Conservation (phyloP, 352 stramenopile species). For the Elongisporangium senticosum region DNA sequence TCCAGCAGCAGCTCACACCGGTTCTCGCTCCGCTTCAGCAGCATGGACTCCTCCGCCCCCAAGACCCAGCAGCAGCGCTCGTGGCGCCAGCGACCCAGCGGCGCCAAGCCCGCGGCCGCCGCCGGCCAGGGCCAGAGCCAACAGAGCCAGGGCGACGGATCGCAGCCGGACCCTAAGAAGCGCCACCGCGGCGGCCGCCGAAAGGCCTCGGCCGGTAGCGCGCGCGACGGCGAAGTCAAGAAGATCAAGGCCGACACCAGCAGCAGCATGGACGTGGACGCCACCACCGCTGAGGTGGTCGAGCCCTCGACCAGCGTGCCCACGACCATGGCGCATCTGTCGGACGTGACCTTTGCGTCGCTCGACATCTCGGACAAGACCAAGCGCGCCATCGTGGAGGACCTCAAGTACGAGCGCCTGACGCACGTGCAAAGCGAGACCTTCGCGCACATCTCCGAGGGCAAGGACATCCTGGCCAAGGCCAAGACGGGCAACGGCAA, state of each 20-base stretch:
- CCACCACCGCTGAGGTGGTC: constrained; percentile 1
- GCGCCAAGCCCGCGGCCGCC: too few relatives aligned
- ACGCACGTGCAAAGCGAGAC: constrained; percentile 88
- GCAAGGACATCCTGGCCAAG: constrained; percentile 90
- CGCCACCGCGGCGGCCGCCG: constrained; percentile 42
- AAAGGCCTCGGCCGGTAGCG: constrained; percentile 15
- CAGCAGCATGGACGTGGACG: constrained; percentile 7
- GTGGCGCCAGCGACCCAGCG: not conserved
- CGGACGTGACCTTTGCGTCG: constrained; percentile 46
- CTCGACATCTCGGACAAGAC: constrained; percentile 52
- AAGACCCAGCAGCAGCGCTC: not conserved
- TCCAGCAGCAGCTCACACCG: not conserved
- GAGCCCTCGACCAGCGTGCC: constrained; percentile 8
- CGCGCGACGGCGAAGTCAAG: constrained; percentile 2
- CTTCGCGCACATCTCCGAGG: constrained; percentile 62
- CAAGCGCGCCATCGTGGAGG: constrained; percentile 68
- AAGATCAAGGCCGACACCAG: constrained; percentile 3
- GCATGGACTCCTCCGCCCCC: not conserved
- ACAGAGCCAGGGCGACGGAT: constrained; percentile 25
- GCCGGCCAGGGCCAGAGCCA: not conserved
- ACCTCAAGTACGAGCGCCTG: constrained; percentile 83
- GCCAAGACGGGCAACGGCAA: constrained; percentile 89
- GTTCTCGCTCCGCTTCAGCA: not conserved
- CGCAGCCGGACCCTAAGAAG: constrained; percentile 41
- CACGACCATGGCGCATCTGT: constrained; percentile 42